Conservation (phyloP, 2,329 filamentous ascomycete species). For the Byssochlamys sp. region DNA sequence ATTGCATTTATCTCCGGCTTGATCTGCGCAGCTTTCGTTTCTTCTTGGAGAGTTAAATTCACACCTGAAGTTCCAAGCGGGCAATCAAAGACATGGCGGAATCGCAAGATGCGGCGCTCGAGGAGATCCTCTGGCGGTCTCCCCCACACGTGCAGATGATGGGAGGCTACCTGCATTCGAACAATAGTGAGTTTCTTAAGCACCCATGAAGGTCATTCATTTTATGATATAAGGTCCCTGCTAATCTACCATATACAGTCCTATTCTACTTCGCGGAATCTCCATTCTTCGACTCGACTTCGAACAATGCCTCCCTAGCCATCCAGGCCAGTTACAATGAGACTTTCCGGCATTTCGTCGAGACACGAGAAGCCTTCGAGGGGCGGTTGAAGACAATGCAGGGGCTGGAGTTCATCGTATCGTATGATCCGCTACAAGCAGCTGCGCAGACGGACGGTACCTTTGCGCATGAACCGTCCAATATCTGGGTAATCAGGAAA, state of each 20-base stretch:
- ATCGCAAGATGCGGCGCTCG: conserved; percentile 28
- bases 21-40: not conserved
- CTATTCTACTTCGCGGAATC: conserved; percentile 55
- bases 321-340: conserved; percentile 44
- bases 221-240: not conserved
- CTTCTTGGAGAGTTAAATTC: not conserved
- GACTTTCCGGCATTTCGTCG: conserved; percentile 40
- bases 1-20: not conserved
- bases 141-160: conserved; percentile 38
- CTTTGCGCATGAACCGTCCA: conserved; percentile 37
- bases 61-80: not conserved
- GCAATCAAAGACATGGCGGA: conserved; percentile 19
- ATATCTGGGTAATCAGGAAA: conserved; percentile 53
- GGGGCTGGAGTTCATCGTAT: conserved; percentile 52
- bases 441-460: conserved; percentile 32
- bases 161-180: conserved; percentile 37
- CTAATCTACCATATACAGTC: conserved; percentile 28
- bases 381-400: conserved; percentile 43
- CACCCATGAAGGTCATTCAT: not conserved
- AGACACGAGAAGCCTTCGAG: conserved; percentile 50
- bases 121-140: conserved; percentile 38
- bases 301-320: conserved; percentile 50
- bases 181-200: conserved; percentile 27
- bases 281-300: conserved; percentile 53
- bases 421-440: conserved; percentile 46